Percentiles rank a stretch among this genome's conserved stretches.
Conservation (phyloP, 352 stramenopile genomes). For the Phytophthora lateralis region DNA sequence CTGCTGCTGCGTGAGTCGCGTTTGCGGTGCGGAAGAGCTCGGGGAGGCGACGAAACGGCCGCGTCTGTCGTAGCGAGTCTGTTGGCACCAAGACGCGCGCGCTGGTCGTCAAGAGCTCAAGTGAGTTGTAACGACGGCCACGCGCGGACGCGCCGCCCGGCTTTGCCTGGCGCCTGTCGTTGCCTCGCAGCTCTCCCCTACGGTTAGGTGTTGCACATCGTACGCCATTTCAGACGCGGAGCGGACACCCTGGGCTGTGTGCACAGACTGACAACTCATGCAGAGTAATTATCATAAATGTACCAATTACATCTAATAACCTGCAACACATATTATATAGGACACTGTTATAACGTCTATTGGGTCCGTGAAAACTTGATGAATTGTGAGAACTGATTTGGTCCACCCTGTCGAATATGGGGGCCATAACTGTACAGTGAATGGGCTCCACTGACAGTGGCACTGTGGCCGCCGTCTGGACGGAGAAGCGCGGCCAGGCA, state of each 20-base stretch:
- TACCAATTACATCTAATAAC: too few species aligned
- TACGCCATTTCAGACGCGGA: slow-evolving; percentile 24
- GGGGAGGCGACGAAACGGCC: slow-evolving; percentile 5
- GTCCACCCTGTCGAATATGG: too few species aligned
- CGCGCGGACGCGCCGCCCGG: slow-evolving; percentile 3
- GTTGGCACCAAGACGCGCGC: slow-evolving; percentile 27
- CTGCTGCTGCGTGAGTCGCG: slow-evolving; percentile 3
- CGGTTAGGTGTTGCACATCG: slow-evolving; percentile 33
- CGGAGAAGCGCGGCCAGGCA: slow-evolving; percentile 16
- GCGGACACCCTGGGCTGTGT: slow-evolving; percentile 11
- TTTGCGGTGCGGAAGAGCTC: slow-evolving; percentile 9
- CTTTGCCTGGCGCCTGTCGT: slow-evolving; percentile 13
- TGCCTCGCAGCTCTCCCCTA: slow-evolving; percentile 17
- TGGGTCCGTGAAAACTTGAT: too few species aligned
- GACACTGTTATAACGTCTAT: too few species aligned
- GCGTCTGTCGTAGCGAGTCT: slow-evolving; percentile 25
- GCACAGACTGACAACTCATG: too few species aligned
- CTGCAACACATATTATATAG: too few species aligned
- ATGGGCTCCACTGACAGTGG: too few species aligned
- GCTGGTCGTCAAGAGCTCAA: slow-evolving; percentile 39
- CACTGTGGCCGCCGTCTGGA: slow-evolving; percentile 11
- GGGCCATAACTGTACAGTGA: too few species aligned
- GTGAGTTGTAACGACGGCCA: slow-evolving; percentile 17
- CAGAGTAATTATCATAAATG: too few species aligned
- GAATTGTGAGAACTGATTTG: too few species aligned